phyloP scores from a whole-genome alignment of 202 grass and related monocot species.

The Panicum hallii region DNA sequence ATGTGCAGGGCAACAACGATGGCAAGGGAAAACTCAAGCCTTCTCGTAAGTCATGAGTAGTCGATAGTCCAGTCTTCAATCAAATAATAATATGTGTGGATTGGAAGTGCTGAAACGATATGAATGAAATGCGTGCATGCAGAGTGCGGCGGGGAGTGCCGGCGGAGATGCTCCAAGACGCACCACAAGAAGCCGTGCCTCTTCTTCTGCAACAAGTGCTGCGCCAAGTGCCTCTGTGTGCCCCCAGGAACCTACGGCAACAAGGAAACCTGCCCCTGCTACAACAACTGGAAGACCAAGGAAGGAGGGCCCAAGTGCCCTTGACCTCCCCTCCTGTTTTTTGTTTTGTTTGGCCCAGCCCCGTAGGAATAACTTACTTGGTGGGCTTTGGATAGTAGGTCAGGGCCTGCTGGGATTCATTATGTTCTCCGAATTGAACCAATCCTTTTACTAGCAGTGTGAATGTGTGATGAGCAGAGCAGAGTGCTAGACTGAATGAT shows the following conservation, averaged over 20 bases:
- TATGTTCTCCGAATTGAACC: too few relatives aligned
- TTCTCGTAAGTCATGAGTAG: not conserved
- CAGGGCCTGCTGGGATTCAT: too few relatives aligned
- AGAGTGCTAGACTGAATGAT: not conserved
- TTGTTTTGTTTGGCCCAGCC: not conserved
- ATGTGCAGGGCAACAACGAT: not conserved
- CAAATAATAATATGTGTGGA: too few relatives aligned
- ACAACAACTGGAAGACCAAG: slow-evolving; percentile 77
- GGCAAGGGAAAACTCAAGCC: not conserved
- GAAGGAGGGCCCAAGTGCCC: slow-evolving; percentile 64
- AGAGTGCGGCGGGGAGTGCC: slow-evolving; percentile 55
- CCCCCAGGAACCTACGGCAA: slow-evolving; percentile 59
- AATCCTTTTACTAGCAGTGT: not conserved
- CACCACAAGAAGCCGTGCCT: slow-evolving; percentile 65
- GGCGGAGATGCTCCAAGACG: slow-evolving; percentile 55
- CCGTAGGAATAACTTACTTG: not conserved
- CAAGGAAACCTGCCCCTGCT: slow-evolving; percentile 63
- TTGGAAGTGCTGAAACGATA: too few relatives aligned
- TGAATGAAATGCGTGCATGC: not conserved
- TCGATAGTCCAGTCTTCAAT: too few relatives aligned
- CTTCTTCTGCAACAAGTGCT: slow-evolving; percentile 72
- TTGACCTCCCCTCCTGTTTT: too few relatives aligned
- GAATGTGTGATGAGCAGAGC: too few relatives aligned
- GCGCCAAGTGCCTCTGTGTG: slow-evolving; percentile 60
- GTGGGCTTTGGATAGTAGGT: not conserved